Base-by-base conservation (phyloP, 768 basidiomycete species). In the Boletus reticuloceps region DNA sequence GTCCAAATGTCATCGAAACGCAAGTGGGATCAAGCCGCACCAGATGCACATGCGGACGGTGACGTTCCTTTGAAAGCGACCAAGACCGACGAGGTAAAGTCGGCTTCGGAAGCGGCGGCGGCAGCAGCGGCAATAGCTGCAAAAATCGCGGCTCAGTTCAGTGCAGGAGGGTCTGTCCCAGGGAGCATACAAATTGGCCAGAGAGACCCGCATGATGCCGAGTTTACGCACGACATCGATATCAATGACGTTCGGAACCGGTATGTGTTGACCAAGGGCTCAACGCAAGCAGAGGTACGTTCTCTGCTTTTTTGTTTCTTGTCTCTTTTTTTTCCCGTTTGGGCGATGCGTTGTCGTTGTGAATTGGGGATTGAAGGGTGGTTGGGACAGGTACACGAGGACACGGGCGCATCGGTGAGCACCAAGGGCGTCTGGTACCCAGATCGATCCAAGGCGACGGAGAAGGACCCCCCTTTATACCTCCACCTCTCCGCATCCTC, bases 341-440 rank as follows among this genome's bases (percentile, higher is more conserved):
- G 25, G 20, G 14, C 29, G 1, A 40, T 25, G 42, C 51, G 27
- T n/a, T 25, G 25, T 25, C 25, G 25, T 25, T 25, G 25, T 25
- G 25, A 25, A 22, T 6, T 36, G 22, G 43, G 32, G 20, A 39
- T 53, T 63, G 13, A 54, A 56, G 41, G 14, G 10, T 11, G 44
- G 34, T 53, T n/a, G n/a, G 53, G 34, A 47, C 68, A 98, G 96
- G 91, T 98, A 61, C 79, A 92, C 58, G 88, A 91, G 53, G 88
- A 97, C 46, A 97, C 96, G 0, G 95, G 95, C 45, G 94, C 92
- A 3, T 89, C 90, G 1, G 88, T 98, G 36, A 86, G 87, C 52
- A 98, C 96, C 25, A 94, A 94, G 75, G 96, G 96, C 20, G 79
- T 87, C 5, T 98, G 96, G 96, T 94, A 97, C 65, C 96, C 96